Evolutionary conservation across 2,329 filamentous ascomycete species (phyloP).

Genomic region (Botryotinia globosa): DNA sequence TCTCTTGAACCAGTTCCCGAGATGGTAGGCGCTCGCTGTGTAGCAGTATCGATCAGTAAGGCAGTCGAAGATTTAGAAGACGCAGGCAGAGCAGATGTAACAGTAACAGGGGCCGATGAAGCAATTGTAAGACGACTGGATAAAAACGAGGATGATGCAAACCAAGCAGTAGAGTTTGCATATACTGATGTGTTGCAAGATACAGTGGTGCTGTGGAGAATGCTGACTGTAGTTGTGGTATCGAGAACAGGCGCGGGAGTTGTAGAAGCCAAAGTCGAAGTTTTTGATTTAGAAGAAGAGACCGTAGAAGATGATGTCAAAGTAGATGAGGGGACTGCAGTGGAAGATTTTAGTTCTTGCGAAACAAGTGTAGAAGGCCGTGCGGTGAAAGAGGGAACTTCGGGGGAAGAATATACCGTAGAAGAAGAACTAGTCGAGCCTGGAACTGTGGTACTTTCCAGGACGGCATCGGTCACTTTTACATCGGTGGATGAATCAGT

Average conservation of each 20-base stretch:
- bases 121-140: constrained; percentile 4
- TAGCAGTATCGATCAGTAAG: constrained; percentile 15
- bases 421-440: constrained; percentile 6
- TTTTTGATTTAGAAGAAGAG: background rate
- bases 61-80: background rate
- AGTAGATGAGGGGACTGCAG: background rate
- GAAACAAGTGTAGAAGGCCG: background rate
- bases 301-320: background rate
- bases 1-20: background rate
- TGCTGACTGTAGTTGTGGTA: background rate
- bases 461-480: background rate
- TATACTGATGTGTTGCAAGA: constrained; percentile 4
- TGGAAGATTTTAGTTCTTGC: background rate
- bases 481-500: background rate
- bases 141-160: background rate
- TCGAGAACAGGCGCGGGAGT: constrained; percentile 1
- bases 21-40: background rate
- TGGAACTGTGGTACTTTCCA: background rate
- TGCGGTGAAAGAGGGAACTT: background rate
- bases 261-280: background rate
- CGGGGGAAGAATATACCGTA: background rate
- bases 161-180: constrained; percentile 2
- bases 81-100: background rate
- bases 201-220: constrained; percentile 7
- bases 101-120: background rate